Percentiles rank a stretch among this genome's conserved stretches.
Conservation (phyloP, 495 filamentous ascomycete species). For the Penicillium dipodomyicola region DNA sequence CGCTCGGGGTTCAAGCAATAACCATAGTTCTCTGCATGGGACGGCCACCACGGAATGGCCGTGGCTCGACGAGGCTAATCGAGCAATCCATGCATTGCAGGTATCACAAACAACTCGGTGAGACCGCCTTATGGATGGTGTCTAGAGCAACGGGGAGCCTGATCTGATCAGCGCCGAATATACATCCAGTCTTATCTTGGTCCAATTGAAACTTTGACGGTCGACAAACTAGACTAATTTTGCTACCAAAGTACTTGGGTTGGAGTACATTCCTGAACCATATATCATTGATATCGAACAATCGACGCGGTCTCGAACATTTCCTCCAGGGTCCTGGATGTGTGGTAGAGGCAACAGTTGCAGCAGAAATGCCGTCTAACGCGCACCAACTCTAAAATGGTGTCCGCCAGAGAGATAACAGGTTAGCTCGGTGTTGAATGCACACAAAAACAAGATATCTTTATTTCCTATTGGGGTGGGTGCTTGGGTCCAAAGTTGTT, state of each 20-base stretch:
- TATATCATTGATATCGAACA: no score
- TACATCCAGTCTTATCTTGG: conserved; percentile 17
- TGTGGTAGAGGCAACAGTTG: neutral
- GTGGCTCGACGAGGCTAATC: conserved; percentile 20
- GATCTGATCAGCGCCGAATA: conserved; percentile 6
- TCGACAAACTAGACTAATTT: neutral
- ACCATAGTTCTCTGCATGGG: conserved; percentile 20
- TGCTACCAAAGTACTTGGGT: neutral
- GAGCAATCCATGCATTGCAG: conserved; percentile 22
- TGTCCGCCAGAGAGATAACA: neutral
- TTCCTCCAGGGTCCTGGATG: neutral
- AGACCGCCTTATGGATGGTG: conserved; percentile 17
- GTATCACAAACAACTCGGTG: conserved; percentile 19
- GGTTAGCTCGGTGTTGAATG: neutral
- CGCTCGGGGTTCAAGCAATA: conserved; percentile 17
- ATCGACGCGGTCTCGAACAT: neutral
- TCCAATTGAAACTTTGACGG: conserved; percentile 24
- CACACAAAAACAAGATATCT: neutral
- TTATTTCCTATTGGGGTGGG: neutral
- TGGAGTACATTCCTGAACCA: neutral
- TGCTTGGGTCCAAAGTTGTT: conserved; percentile 4
- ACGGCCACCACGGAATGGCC: conserved; percentile 16
- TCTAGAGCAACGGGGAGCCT: neutral
- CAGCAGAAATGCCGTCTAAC: neutral
- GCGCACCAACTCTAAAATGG: neutral